Evolutionary conservation across 2,329 filamentous ascomycete genomes (phyloP).

Genomic region (Orbilia blumenaviensis): DNA sequence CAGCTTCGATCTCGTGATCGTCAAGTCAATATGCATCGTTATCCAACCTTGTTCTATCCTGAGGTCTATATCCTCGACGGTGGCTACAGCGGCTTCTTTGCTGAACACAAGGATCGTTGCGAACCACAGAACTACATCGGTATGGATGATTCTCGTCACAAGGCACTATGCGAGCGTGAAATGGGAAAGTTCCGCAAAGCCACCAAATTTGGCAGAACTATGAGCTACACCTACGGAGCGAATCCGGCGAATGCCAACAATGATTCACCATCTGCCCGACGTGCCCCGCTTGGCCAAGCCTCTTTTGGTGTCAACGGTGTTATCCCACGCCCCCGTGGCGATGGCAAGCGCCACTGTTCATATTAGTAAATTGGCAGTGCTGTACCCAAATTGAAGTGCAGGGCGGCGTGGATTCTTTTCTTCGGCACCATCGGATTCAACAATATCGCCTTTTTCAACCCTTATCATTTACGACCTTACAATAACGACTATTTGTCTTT

Average conservation of each 20-base stretch:
- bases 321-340: slow-evolving; percentile 26
- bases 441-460: neutral
- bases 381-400: neutral
- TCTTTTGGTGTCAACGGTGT: slow-evolving; percentile 39
- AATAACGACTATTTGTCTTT: slow-evolving; percentile 46
- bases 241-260: slow-evolving; percentile 19
- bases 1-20: slow-evolving; percentile 91
- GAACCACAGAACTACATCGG: slow-evolving; percentile 95
- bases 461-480: slow-evolving; percentile 16
- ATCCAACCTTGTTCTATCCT: slow-evolving; percentile 85
- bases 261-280: slow-evolving; percentile 32
- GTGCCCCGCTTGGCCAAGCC: slow-evolving; percentile 37
- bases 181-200: slow-evolving; percentile 89
- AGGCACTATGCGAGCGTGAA: slow-evolving; percentile 90
- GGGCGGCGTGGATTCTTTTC: neutral
- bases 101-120: slow-evolving; percentile 79
- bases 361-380: slow-evolving; percentile 11
- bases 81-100: slow-evolving; percentile 93
- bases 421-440: neutral
- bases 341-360: slow-evolving; percentile 37
- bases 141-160: slow-evolving; percentile 93
- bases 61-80: slow-evolving; percentile 97
- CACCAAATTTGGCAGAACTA: slow-evolving; percentile 83
- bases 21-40: slow-evolving; percentile 78
- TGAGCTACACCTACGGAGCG: slow-evolving; percentile 90